Evolutionary conservation across 2,329 filamentous ascomycete species (phyloP), one percentile per base, ranked within the genome.

Genomic region (Colletotrichum echinochloae): DNA sequence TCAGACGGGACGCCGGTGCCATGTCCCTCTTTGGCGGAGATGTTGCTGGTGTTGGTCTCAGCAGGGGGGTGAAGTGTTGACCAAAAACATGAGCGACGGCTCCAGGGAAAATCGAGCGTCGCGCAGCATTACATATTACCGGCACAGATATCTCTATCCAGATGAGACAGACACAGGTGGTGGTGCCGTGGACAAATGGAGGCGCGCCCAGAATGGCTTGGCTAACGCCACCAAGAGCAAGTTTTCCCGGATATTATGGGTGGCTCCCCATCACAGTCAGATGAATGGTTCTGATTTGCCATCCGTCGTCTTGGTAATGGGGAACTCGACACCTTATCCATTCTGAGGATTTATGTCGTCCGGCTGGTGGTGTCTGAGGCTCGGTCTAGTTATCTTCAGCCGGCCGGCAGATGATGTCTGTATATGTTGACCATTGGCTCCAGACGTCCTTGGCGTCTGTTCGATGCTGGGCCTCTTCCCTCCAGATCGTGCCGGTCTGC

Each of bases 171-270:
- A n/a, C 11, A 41, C 6, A n/a, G 6, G 35, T 49, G 30, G 49
- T 26, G 46, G 46, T 54, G 39, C 30, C 54, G 26, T 51, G 59
- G 59, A 61, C 28, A 28, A 51, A 51, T 18, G 33, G 20, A 51
- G 46, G 46, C 23, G 33, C 37, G 59, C 28, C 46, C 61, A 37
- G 37, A 61, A 61, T 61, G 48, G 64, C 64, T 60, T 66, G 64
- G 64, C 64, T 48, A 61, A 55, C 55, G 56, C 57, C 64, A 66
- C 61, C 51, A 18, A 61, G 64, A 66, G 64, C 64, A 66, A 61
- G 56, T 66, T 66, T 61, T 48, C 49, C 20, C 14, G 7, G 26
- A 14, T 35, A 33, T 4, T 48, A 33, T 68, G 11, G 33, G 28
- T 37, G 6, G 35, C 35, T 37, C 35, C 35, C 11, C 35, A 9